Base-by-base conservation (phyloP, 2,329 filamentous ascomycete species). In the Epichloe gansuensis region DNA sequence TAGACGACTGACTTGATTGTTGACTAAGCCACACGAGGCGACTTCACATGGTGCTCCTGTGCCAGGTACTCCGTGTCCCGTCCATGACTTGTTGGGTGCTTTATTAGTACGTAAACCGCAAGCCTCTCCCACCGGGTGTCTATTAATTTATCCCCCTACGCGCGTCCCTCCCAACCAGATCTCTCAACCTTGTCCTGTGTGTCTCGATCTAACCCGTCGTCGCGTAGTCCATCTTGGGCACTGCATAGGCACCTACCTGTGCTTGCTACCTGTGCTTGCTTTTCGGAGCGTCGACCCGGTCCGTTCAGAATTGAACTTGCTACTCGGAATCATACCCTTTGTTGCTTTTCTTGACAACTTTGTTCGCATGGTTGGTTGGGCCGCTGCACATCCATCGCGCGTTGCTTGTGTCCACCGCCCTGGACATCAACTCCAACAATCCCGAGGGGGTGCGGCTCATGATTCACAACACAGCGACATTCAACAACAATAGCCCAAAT, bases 401-500 rank as follows among this genome's bases (percentile, higher is more conserved):
- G 46, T 47, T 45, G 28, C 25, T 38, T 46, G 44, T 48, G 42
- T 50, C 42, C 43, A 46, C 43, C 43, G 46, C 53, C 37, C 31
- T 39, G 43, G 44, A 41, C 31, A 48, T 50, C 34, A 42, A 54
- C 50, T 39, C 31, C 51, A 44, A 50, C 51, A 44, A 50, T 12
- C 38, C 47, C 31, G 35, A 44, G 53, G 46, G 38, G 50, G 51
- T 48, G 52, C 50, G 52, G 55, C 51, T 50, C 54, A 58, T 52
- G 55, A 56, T 42, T 28, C 35, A 35, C 55, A 35, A 35, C 51
- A 38, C 25, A 35, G 52, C 51, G 42, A 38, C 50, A 17, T 43
- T 37, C 37, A 31, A 42, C 55, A 55, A 41, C 34, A 46, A 39
- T 41, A 47, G 55, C 59, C 67, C 79, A 77, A 76, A 80, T 78